phyloP scores from a whole-genome alignment of 2,329 filamentous ascomycete genomes.

The Myriosclerotinia scirpicola region DNA sequence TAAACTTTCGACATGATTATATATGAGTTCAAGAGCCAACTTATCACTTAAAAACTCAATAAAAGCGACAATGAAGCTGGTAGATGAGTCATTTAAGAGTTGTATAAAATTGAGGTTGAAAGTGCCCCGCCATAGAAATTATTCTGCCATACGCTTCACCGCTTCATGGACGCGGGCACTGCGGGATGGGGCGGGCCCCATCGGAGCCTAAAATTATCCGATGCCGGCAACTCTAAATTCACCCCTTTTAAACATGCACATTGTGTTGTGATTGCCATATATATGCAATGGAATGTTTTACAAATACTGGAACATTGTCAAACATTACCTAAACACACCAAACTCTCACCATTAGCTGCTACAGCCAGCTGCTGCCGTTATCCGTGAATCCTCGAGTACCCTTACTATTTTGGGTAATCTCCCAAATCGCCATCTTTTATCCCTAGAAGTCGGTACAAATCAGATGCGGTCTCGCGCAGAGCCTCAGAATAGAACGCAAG shows the following conservation, averaged over 20 bases:
- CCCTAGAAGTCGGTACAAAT: not conserved
- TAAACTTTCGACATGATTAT: constrained; percentile 73
- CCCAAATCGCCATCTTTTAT: not conserved
- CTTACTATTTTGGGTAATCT: not conserved
- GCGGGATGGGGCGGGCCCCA: not conserved
- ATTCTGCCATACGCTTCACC: constrained; percentile 2
- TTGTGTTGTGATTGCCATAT: not conserved
- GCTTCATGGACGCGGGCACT: not conserved
- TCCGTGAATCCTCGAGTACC: too few species aligned
- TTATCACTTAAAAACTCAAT: not conserved
- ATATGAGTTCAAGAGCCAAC: not conserved
- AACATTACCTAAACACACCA: not conserved
- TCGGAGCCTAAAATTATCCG: not conserved
- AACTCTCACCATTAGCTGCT: not conserved
- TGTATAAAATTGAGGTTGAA: not conserved
- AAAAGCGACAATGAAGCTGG: not conserved
- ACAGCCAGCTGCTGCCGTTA: not conserved
- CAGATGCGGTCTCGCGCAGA: not conserved
- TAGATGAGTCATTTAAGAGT: constrained; percentile 4
- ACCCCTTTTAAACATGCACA: not conserved
- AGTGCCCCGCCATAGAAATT: constrained; percentile 12
- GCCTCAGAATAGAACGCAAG: not conserved
- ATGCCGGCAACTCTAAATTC: not conserved
- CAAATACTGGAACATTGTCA: too few species aligned
- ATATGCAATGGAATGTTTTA: not conserved